Conservation (phyloP, 2,329 filamentous ascomycete species). For the Clathrospora elynae region DNA sequence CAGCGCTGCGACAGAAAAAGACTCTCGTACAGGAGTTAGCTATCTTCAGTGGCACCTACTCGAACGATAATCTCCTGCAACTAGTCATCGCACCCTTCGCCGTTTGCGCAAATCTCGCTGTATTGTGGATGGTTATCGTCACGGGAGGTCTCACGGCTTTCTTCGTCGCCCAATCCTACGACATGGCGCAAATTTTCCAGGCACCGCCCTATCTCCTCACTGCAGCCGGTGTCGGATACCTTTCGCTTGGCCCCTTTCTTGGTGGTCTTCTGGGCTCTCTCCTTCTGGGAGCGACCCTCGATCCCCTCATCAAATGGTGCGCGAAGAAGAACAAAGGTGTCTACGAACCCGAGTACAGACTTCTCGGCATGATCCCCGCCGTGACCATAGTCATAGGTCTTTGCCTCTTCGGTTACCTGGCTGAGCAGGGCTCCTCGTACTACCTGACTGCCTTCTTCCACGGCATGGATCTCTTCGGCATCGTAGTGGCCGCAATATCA, state of each 20-base stretch:
- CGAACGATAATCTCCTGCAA: constrained; percentile 47
- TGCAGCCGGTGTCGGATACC: constrained; percentile 52
- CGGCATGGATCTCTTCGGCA: constrained; percentile 43
- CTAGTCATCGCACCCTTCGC: constrained; percentile 54
- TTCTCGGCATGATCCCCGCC: constrained; percentile 44
- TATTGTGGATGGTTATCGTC: constrained; percentile 57
- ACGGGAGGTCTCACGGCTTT: constrained; percentile 52
- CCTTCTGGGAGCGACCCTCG: constrained; percentile 34
- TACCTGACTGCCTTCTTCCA: constrained; percentile 45
- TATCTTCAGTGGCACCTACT: constrained; percentile 50
- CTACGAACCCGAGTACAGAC: constrained; percentile 61
- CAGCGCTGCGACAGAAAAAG: constrained; percentile 38
- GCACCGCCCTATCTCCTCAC: constrained; percentile 54
- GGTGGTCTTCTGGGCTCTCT: constrained; percentile 43
- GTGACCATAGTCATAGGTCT: constrained; percentile 47
- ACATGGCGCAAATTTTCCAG: constrained; percentile 56
- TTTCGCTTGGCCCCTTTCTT: constrained; percentile 50
- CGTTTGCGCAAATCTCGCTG: constrained; percentile 58
- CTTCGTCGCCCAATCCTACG: constrained; percentile 52
- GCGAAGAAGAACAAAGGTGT: constrained; percentile 58
- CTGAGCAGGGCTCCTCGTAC: constrained; percentile 23
- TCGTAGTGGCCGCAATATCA: constrained; percentile 40
- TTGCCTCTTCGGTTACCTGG: constrained; percentile 48
- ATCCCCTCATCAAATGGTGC: constrained; percentile 51
- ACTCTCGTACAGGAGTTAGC: constrained; percentile 45